Conservation (phyloP, 768 basidiomycete genomes). For the Tulasnella sp. region DNA sequence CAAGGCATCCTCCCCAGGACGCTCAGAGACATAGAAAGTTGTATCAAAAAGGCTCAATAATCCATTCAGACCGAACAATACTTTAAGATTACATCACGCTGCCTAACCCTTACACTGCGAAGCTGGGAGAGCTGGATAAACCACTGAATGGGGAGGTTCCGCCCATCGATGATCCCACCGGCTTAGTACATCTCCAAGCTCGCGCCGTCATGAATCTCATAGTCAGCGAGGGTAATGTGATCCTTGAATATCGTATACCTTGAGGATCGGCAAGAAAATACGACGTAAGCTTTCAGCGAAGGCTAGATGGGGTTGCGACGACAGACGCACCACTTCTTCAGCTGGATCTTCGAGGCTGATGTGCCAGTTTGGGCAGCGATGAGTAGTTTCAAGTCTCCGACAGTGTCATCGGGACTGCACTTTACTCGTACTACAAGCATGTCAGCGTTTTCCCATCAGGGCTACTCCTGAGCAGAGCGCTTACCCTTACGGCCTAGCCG, state of each 20-base stretch:
- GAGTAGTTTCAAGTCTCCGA: constrained; percentile 93
- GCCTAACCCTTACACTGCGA: not conserved
- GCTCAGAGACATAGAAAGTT: not conserved
- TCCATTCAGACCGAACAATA: not conserved
- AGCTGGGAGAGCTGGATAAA: not conserved
- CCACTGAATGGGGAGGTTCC: not conserved
- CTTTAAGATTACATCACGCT: not conserved
- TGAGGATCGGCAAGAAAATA: not conserved
- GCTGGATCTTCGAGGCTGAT: constrained; percentile 69
- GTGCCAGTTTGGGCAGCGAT: constrained; percentile 97
- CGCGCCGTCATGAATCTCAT: constrained; percentile 90
- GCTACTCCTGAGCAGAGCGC: constrained; percentile 20
- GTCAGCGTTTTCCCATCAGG: constrained; percentile 6
- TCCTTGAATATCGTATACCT: constrained; percentile 67
- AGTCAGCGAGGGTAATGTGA: constrained; percentile 86
- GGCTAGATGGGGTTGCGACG: not conserved
- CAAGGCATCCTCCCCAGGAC: not conserved
- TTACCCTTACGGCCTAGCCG: constrained; percentile 88
- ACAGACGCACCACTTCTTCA: constrained; percentile 86
- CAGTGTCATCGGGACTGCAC: constrained; percentile 90
- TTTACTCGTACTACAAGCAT: constrained; percentile 73
- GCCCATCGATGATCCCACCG: not conserved
- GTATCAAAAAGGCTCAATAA: not conserved
- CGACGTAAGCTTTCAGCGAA: not conserved
- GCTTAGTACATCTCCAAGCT: constrained; percentile 82